phyloP scores from a whole-genome alignment of 495 filamentous ascomycete species.

The Cercophora samala region DNA sequence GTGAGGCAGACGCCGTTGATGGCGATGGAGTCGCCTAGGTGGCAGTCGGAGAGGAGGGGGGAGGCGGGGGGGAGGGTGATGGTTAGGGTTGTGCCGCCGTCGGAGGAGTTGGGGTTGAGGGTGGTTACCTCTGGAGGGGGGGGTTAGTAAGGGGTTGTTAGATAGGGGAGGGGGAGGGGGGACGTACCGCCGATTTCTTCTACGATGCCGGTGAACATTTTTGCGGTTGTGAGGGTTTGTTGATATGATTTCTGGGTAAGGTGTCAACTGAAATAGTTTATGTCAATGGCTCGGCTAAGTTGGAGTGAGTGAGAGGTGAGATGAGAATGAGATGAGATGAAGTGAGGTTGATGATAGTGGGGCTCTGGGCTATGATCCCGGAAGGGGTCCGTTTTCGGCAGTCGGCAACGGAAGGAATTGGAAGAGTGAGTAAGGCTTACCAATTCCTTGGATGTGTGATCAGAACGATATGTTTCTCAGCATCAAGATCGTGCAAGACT shows the following conservation, averaged over 20 bases:
- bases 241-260: no score
- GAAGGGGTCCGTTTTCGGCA: neutral
- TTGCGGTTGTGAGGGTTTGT: neutral
- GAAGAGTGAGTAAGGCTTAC: neutral
- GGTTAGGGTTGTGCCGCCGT: constrained; percentile 84
- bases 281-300: neutral
- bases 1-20: constrained; percentile 92
- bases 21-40: constrained; percentile 88
- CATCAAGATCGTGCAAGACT: neutral
- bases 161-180: constrained; percentile 11
- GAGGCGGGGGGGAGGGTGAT: constrained; percentile 63
- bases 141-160: constrained; percentile 11
- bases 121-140: constrained; percentile 67
- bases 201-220: constrained; percentile 98
- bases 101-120: constrained; percentile 74
- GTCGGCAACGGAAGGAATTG: neutral
- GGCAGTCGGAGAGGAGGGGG: constrained; percentile 72
- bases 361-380: neutral
- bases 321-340: constrained; percentile 5
- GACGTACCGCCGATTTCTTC: constrained; percentile 86
- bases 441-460: neutral
- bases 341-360: constrained; percentile 3
- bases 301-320: neutral
- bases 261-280: no score
- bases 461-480: neutral